Percentiles rank a stretch among this genome's conserved stretches.
These are phyloP conservation scores for Tuber calosporum DNA, from an alignment of 495 filamentous ascomycete species.

Conservation along the genomic window DNA sequence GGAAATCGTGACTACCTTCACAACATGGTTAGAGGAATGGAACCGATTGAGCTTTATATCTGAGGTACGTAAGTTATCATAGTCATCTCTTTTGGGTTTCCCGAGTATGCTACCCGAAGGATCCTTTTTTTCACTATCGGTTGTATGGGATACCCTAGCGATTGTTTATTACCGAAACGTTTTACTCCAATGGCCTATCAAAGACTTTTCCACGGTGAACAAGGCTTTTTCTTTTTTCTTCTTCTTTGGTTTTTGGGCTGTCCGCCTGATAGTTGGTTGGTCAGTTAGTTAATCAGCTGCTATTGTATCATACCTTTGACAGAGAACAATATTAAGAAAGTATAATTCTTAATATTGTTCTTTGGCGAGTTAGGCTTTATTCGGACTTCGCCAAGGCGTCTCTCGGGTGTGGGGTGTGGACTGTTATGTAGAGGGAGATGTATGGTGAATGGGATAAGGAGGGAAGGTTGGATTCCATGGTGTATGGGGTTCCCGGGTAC, in stretches of 20 bases:
- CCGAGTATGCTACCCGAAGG: too few species aligned
- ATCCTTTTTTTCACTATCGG: too few species aligned
- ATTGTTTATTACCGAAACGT: too few species aligned
- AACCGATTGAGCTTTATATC: too few species aligned
- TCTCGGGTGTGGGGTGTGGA: background rate
- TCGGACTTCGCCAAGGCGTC: background rate
- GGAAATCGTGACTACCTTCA: too few species aligned
- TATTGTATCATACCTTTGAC: background rate
- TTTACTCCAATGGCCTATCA: background rate
- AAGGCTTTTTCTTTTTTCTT: too few species aligned
- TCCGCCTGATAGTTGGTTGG: background rate
- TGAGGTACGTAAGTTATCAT: too few species aligned
- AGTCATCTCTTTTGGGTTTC: too few species aligned
- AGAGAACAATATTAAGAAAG: constrained; percentile 6
- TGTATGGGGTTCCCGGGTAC: background rate
- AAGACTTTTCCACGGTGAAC: background rate
- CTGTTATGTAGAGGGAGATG: background rate
- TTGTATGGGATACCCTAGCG: too few species aligned
- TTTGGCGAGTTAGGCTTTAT: background rate
- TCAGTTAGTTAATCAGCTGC: background rate
- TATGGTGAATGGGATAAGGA: background rate
- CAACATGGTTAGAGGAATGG: too few species aligned
- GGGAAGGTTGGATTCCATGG: background rate
- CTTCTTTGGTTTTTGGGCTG: background rate
- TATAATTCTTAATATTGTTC: constrained; percentile 2